Conservation (phyloP, 129 eudicot genomes). For the Flaveria linearis region DNA sequence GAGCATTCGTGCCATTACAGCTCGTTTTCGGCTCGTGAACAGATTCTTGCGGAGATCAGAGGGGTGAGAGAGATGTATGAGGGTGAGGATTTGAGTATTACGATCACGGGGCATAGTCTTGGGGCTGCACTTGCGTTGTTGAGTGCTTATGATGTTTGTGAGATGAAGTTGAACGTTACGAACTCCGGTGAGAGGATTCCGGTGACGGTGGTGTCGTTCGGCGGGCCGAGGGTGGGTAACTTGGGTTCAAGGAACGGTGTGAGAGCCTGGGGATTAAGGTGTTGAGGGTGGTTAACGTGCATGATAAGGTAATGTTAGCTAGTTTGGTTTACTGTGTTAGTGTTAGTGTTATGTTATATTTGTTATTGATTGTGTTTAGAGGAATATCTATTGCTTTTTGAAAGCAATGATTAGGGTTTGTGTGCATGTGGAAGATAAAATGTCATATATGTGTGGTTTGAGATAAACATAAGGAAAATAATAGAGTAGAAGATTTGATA, state of each 20-base stretch:
- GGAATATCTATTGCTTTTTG: too few species aligned
- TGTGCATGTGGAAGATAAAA: too few species aligned
- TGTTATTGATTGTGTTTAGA: too few species aligned
- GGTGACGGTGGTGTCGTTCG: conserved; percentile 49
- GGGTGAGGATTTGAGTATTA: conserved; percentile 59
- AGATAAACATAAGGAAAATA: too few species aligned
- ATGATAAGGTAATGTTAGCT: conserved; percentile 46
- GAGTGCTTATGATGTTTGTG: conserved; percentile 72
- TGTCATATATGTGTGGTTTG: too few species aligned
- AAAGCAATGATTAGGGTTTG: too few species aligned
- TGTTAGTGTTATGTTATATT: too few species aligned
- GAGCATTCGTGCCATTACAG: conserved; percentile 55
- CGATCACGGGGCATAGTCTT: conserved; percentile 74
- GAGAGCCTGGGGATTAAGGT: conserved; percentile 53
- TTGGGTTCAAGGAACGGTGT: conserved; percentile 67
- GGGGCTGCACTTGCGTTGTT: conserved; percentile 72
- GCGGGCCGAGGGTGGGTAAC: conserved; percentile 70
- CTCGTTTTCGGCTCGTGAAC: conserved; percentile 78
- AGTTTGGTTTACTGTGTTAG: too few species aligned
- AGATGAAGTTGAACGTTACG: conserved; percentile 52
- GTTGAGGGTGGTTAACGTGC: conserved; percentile 49
- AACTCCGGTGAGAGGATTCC: conserved; percentile 40
- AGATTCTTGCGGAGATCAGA: conserved; percentile 56
- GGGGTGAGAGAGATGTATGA: conserved; percentile 48
- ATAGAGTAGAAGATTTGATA: too few species aligned